A percentile compares a stretch with the other conserved stretches of the same genome.
phyloP scores from a whole-genome alignment of 2,329 filamentous ascomycete species.

The Chaetothyriales sp. region DNA sequence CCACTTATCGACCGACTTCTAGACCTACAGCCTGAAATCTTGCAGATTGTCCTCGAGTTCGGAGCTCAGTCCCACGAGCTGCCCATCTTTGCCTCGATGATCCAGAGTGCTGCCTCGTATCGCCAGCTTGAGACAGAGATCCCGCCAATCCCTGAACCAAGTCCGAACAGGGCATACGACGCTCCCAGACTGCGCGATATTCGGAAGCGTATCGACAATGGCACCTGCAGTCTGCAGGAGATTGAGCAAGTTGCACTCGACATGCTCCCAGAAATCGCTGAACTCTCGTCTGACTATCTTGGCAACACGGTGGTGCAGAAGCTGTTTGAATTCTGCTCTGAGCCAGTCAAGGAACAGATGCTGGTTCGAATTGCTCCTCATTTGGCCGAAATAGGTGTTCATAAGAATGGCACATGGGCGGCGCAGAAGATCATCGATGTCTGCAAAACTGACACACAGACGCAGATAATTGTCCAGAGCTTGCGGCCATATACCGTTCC shows the following conservation, averaged over 20 bases:
- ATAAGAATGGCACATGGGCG: constrained; percentile 99
- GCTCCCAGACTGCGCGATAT: constrained; percentile 91
- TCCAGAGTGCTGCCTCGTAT: constrained; percentile 64
- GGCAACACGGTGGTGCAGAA: constrained; percentile 99
- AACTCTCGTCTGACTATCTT: constrained; percentile 86
- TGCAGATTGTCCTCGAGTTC: constrained; percentile 75
- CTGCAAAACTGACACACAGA: constrained; percentile 69
- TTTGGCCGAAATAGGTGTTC: constrained; percentile 87
- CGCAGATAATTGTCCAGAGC: constrained; percentile 68
- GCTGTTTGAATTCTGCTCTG: constrained; percentile 90
- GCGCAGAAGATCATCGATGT: constrained; percentile 99
- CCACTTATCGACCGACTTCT: constrained; percentile 46
- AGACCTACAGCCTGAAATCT: constrained; percentile 69
- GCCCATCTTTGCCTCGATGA: constrained; percentile 52
- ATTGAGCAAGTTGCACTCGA: constrained; percentile 83
- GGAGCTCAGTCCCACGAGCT: constrained; percentile 70
- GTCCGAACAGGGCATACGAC: constrained; percentile 77
- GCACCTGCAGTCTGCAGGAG: constrained; percentile 67
- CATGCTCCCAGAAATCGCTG: constrained; percentile 93
- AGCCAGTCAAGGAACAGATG: constrained; percentile 83
- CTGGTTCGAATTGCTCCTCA: constrained; percentile 74
- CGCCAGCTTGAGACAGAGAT: constrained; percentile 65
- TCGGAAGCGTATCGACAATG: constrained; percentile 93
- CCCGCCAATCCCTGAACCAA: constrained; percentile 73
- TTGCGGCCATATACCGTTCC: constrained; percentile 76